Conservation (phyloP, 2,329 filamentous ascomycete genomes). For the Apiospora sp. region DNA sequence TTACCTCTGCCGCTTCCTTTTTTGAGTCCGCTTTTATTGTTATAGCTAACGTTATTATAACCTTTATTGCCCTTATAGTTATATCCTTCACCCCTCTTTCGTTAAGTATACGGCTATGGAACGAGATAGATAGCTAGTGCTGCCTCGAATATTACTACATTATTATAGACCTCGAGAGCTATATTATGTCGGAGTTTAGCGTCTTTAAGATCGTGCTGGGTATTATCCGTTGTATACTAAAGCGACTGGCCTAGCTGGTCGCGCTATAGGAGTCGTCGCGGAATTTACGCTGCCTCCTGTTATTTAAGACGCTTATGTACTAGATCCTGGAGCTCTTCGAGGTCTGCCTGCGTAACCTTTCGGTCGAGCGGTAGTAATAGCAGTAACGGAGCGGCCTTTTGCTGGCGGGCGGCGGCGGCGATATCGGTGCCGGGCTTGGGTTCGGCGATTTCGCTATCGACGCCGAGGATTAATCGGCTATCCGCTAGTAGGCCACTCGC, state of each 20-base stretch:
- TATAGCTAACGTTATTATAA: too few species aligned
- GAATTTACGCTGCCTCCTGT: constrained; percentile 28
- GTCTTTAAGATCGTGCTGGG: constrained; percentile 28
- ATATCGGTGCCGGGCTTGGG: background rate
- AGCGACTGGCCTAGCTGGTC: constrained; percentile 25
- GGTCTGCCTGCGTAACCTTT: constrained; percentile 19
- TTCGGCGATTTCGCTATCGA: constrained; percentile 15
- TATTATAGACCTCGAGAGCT: constrained; percentile 29
- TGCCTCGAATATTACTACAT: constrained; percentile 30
- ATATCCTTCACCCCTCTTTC: background rate
- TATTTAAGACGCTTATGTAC: constrained; percentile 29
- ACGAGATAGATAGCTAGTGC: constrained; percentile 26
- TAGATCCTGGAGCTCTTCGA: constrained; percentile 29
- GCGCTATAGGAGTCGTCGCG: constrained; percentile 21
- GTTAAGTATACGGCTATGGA: constrained; percentile 14
- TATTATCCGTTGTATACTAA: constrained; percentile 23
- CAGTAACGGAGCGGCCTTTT: too few species aligned
- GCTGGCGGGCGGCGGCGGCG: background rate
- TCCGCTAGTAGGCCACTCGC: background rate
- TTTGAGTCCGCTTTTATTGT: too few species aligned
- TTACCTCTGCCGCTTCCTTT: too few species aligned
- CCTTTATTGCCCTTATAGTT: too few species aligned
- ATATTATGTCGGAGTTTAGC: constrained; percentile 27
- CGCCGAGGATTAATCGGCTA: background rate
- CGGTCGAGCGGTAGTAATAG: background rate